Conservation (phyloP, 2,329 filamentous ascomycete genomes). For the Diaporthe destruens region DNA sequence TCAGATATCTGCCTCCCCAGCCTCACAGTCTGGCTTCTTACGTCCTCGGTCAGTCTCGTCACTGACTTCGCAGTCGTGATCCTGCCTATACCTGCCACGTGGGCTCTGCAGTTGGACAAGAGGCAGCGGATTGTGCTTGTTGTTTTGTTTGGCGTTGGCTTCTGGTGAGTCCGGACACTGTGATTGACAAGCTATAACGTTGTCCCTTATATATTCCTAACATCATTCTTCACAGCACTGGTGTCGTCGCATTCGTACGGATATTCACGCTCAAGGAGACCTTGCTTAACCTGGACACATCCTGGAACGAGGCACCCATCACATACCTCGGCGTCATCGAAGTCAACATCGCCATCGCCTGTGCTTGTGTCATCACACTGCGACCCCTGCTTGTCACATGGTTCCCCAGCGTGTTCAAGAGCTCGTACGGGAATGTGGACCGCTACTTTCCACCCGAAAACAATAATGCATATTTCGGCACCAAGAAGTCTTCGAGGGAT, state of each 20-base stretch:
- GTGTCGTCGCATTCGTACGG: conserved; percentile 48
- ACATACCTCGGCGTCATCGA: conserved; percentile 51
- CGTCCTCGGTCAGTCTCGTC: conserved; percentile 47
- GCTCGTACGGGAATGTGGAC: conserved; percentile 14
- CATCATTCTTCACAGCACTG: conserved; percentile 42
- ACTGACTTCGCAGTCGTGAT: conserved; percentile 48
- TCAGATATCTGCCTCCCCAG: conserved; percentile 46
- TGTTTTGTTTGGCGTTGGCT: conserved; percentile 47
- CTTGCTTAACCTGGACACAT: conserved; percentile 44
- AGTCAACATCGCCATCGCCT: conserved; percentile 49
- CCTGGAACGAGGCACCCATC: conserved; percentile 50
- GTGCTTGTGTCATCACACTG: conserved; percentile 49
- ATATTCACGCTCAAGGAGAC: conserved; percentile 48
- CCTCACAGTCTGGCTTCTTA: conserved; percentile 48
- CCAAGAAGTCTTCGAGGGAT: conserved; percentile 25
- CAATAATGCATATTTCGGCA: conserved; percentile 16
- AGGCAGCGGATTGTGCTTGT: conserved; percentile 46
- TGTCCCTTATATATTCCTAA: not conserved
- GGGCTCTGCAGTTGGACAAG: conserved; percentile 44
- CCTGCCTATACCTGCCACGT: conserved; percentile 47
- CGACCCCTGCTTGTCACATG: conserved; percentile 47
- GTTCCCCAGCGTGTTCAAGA: conserved; percentile 40
- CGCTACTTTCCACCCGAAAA: conserved; percentile 20
- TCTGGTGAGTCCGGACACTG: conserved; percentile 43
- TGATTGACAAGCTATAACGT: fast-evolving